Percentiles rank a stretch among this genome's conserved stretches.
phyloP scores from a whole-genome alignment of 768 basidiomycete genomes.

The Kwoniella europaea region DNA sequence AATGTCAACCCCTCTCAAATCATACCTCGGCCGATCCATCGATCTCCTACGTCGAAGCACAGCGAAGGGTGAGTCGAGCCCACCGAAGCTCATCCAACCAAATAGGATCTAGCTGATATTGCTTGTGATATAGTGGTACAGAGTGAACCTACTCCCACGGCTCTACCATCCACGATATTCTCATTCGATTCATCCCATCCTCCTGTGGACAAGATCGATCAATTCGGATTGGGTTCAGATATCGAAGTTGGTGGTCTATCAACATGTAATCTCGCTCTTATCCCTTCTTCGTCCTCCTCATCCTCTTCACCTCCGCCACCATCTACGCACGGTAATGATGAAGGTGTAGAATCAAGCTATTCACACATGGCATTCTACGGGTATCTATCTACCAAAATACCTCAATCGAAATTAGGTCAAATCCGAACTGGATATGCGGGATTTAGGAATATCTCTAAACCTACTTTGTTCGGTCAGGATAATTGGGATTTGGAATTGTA shows the following conservation, averaged over 20 bases:
- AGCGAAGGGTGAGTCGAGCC: slow-evolving; percentile 43
- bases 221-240: slow-evolving; percentile 83
- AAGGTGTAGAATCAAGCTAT: not conserved
- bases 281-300: slow-evolving; percentile 9
- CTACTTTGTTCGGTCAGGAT: slow-evolving; percentile 85
- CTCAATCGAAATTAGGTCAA: slow-evolving; percentile 69
- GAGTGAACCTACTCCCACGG: slow-evolving; percentile 38
- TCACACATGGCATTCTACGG: slow-evolving; percentile 69
- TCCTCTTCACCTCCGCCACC: not conserved
- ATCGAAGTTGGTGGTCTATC: slow-evolving; percentile 77
- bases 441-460: slow-evolving; percentile 79
- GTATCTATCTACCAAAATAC: slow-evolving; percentile 73
- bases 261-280: slow-evolving; percentile 40
- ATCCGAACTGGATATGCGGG: slow-evolving; percentile 88
- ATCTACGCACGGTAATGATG: not conserved
- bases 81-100: no score
- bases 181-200: slow-evolving; percentile 36
- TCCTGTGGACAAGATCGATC: slow-evolving; percentile 60
- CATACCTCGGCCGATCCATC: slow-evolving; percentile 50
- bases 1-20: slow-evolving; percentile 43
- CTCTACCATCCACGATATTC: slow-evolving; percentile 46
- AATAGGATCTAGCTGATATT: no score
- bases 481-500: slow-evolving; percentile 83
- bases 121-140: slow-evolving; percentile 46
- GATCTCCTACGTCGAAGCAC: slow-evolving; percentile 45